These are phyloP conservation scores for Diaporthe longicolla DNA, from an alignment of 2,329 filamentous ascomycete species.

Conservation along the genomic window DNA sequence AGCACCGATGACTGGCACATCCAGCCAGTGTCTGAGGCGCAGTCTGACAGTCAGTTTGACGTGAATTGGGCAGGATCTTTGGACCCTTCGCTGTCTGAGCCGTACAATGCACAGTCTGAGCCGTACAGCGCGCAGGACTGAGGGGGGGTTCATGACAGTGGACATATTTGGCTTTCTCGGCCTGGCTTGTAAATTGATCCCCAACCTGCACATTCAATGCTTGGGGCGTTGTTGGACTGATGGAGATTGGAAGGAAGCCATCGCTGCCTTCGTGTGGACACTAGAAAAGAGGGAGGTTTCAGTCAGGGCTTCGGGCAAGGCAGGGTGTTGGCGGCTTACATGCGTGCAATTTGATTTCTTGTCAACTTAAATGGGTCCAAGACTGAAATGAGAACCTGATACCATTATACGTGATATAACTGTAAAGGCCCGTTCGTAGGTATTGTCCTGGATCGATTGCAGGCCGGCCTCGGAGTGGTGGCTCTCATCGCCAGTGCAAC, in stretches of 20 bases:
- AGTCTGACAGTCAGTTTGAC: slow-evolving; percentile 37
- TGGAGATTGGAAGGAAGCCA: background rate
- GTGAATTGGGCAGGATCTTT: slow-evolving; percentile 32
- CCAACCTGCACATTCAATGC: slow-evolving; percentile 27
- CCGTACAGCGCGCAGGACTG: slow-evolving; percentile 37
- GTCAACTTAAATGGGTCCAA: slow-evolving; percentile 18
- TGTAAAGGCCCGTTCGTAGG: background rate
- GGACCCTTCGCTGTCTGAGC: slow-evolving; percentile 42
- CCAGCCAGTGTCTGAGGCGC: slow-evolving; percentile 37
- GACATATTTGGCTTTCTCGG: slow-evolving; percentile 5
- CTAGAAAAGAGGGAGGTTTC: slow-evolving; percentile 4
- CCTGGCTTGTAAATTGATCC: slow-evolving; percentile 25
- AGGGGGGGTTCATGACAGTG: slow-evolving; percentile 20
- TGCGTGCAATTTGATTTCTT: slow-evolving; percentile 31
- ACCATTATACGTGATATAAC: background rate
- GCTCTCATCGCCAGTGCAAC: background rate
- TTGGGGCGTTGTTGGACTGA: slow-evolving; percentile 26
- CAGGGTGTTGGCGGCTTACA: slow-evolving; percentile 36
- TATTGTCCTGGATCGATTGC: background rate
- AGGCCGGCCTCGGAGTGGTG: background rate
- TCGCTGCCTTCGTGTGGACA: background rate
- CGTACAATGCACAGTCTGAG: slow-evolving; percentile 34
- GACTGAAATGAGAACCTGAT: slow-evolving; percentile 9
- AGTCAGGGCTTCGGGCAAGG: slow-evolving; percentile 20
- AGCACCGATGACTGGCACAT: slow-evolving; percentile 39